These are phyloP conservation scores for Theobroma grandiflorum DNA, from an alignment of 441 rosid species.

Conservation along the genomic window DNA sequence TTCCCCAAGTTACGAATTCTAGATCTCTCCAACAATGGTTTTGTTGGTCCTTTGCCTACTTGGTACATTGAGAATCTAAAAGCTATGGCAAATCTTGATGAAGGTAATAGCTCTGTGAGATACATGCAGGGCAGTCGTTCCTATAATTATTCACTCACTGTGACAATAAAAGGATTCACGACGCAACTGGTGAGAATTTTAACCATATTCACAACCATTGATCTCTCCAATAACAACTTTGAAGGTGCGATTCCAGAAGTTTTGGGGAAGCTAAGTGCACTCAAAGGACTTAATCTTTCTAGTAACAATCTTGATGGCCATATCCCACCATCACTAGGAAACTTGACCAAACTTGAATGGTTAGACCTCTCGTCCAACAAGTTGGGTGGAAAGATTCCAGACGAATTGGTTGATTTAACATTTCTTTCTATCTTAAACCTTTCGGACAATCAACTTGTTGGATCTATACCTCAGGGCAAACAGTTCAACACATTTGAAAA, in stretches of 20 bases:
- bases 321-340: slow-evolving; percentile 33
- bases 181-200: slow-evolving; percentile 18
- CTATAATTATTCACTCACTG: slow-evolving; percentile 13
- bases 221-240: slow-evolving; percentile 21
- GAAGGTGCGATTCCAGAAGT: slow-evolving; percentile 31
- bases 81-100: slow-evolving; percentile 17
- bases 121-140: background rate
- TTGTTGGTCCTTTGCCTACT: slow-evolving; percentile 21
- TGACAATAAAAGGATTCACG: slow-evolving; percentile 23
- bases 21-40: slow-evolving; percentile 24
- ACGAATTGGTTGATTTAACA: slow-evolving; percentile 17
- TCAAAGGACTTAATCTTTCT: slow-evolving; percentile 37
- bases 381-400: slow-evolving; percentile 34
- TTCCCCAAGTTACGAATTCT: background rate
- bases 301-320: slow-evolving; percentile 23
- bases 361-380: background rate
- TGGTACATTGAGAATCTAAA: background rate
- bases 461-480: slow-evolving; percentile 22
- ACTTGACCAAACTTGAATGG: slow-evolving; percentile 10
- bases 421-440: slow-evolving; percentile 29
- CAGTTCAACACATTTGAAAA: slow-evolving; percentile 22
- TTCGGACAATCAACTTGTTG: slow-evolving; percentile 31
- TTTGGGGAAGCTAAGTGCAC: slow-evolving; percentile 30
- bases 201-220: slow-evolving; percentile 26
- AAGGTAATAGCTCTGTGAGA: background rate